Base-by-base conservation (phyloP, 2,329 filamentous ascomycete genomes). In the Botrytis paeoniae region DNA sequence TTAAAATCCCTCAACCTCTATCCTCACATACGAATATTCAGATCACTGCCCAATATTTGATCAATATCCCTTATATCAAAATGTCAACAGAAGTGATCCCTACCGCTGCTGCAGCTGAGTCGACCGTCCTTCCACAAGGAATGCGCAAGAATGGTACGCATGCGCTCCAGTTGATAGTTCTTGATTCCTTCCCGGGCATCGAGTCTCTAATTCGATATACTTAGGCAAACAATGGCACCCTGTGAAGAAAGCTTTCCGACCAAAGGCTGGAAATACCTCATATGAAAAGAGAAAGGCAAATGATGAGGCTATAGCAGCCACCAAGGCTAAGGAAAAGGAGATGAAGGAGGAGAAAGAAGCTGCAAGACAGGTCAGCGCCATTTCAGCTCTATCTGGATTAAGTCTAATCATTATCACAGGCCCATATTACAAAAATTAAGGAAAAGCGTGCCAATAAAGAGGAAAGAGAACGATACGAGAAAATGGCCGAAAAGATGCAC, bases 401-500 rank as follows among this genome's bases (percentile, higher is more conserved):
- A 25, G 35, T 43, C 29, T 70, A 66, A 70, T 57, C 48, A 57
- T 35, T 64, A 16, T 57, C 76, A 71, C 80, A 97, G 93, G 87
- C 88, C 80, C 90, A 91, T 77, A 89, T 96, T 71, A 88, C 95
- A 80, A 88, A 88, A 18, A 93, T 98, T 81, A 95, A 92, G 80
- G 94, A 97, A 76, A 95, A 92, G 83, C 89, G 93, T 78, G 92
- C 90, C 32, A 93, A 91, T 70, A 98, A 98, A 87, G 95, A 94
- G 79, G 96, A 98, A 86, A 94, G 92, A 83, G 94, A 95, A 80
- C 87, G 95, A 78, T 98, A 95, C 81, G 93, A 94, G 82, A 93
- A 95, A 86, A 89, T 99, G 89, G 95, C 94, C 32, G 93, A 94
- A 85, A 98, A 96, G 86, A 98, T 99, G 96, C 95, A 98, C 85